Evolutionary conservation across 2,329 filamentous ascomycete genomes (phyloP).

Genomic region (Alternaria longipes): DNA sequence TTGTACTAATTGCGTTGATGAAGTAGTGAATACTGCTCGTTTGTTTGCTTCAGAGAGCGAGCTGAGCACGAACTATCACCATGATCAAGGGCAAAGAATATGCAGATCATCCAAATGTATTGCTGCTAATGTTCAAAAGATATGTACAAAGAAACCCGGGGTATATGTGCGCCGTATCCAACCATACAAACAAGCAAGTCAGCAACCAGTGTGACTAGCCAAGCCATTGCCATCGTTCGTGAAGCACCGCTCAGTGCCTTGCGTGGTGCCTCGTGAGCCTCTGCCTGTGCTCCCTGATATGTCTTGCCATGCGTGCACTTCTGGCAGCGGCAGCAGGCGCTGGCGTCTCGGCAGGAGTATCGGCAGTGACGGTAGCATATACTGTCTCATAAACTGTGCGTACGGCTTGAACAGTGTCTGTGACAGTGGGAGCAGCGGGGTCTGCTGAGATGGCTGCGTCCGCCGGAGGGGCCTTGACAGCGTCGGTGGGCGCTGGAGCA

Average conservation of each 20-base stretch:
- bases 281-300: constrained; percentile 28
- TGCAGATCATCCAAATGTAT: constrained; percentile 7
- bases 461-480: constrained; percentile 8
- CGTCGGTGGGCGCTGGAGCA: constrained; percentile 10
- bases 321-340: constrained; percentile 15
- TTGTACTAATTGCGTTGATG: not conserved
- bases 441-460: not conserved
- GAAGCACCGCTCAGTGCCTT: not conserved
- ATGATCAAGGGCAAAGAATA: not conserved
- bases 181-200: constrained; percentile 6
- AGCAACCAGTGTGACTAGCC: constrained; percentile 15
- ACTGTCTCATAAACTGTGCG: constrained; percentile 28
- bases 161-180: constrained; percentile 19
- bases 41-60: not conserved
- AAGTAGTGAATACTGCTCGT: not conserved
- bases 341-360: constrained; percentile 18
- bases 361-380: constrained; percentile 24
- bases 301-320: constrained; percentile 25
- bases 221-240: not conserved
- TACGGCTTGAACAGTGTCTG: constrained; percentile 8
- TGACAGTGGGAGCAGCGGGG: constrained; percentile 9
- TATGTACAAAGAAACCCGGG: constrained; percentile 22
- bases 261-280: constrained; percentile 28
- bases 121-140: constrained; percentile 10
- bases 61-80: not conserved